A percentile compares a stretch with the other conserved stretches of the same genome.
Conservation (phyloP, 305 asterid genomes). For the Fraxinus platypoda region DNA sequence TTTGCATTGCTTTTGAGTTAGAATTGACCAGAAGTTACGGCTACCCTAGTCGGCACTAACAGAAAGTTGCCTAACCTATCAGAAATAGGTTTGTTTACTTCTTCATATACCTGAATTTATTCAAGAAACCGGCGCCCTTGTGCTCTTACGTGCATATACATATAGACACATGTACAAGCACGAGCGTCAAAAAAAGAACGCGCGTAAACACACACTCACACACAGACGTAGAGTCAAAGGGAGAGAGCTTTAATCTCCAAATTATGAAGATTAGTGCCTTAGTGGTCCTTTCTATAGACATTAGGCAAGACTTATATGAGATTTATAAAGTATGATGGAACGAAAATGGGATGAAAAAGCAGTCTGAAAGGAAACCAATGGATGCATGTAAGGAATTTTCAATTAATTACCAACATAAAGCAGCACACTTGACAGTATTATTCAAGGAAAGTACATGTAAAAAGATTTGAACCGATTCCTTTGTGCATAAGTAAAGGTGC, state of each 20-base stretch:
- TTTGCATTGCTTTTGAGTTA: conserved; percentile 8
- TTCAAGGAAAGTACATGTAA: background rate
- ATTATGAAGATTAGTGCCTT: background rate
- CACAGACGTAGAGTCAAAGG: background rate
- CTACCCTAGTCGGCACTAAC: background rate
- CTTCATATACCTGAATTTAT: background rate
- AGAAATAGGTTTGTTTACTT: background rate
- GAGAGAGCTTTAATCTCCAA: background rate
- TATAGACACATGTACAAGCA: background rate
- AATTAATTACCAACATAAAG: background rate
- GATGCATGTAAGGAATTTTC: background rate
- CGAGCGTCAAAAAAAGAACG: background rate
- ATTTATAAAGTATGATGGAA: background rate
- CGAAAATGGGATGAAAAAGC: background rate
- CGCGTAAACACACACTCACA: background rate
- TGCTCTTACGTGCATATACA: background rate
- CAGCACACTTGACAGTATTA: background rate
- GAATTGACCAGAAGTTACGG: background rate
- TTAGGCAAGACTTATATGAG: background rate
- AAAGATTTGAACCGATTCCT: background rate
- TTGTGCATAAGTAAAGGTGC: background rate
- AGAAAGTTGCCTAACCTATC: background rate
- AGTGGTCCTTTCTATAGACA: background rate
- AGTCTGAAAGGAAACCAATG: background rate
- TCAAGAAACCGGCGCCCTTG: background rate